These are phyloP conservation scores for Melaleuca alternifolia DNA, from an alignment of 345 rosid genomes.

Conservation along the genomic window DNA sequence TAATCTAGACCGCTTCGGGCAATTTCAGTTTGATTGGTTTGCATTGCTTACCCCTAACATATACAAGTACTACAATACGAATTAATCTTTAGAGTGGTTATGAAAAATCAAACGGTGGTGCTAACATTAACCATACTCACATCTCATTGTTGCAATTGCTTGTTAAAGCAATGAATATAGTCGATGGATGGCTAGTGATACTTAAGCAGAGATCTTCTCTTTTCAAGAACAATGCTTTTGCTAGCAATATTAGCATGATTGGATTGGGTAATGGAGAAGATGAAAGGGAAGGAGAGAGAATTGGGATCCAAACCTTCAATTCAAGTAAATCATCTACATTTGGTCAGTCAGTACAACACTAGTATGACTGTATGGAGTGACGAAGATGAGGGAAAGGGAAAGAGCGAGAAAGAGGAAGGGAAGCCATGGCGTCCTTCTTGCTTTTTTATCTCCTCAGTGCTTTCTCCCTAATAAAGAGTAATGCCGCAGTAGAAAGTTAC, in stretches of 20 bases:
- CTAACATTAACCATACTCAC: background rate
- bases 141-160: background rate
- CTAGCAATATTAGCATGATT: background rate
- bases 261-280: background rate
- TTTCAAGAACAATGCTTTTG: background rate
- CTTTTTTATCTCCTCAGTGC: background rate
- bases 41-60: no score
- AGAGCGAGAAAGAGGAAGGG: no score
- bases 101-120: fast-evolving
- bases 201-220: fast-evolving
- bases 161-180: background rate
- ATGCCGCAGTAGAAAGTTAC: fast-evolving
- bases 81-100: fast-evolving
- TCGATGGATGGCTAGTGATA: fast-evolving
- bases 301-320: background rate
- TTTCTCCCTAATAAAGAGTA: background rate
- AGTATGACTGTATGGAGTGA: fast-evolving
- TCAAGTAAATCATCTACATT: background rate
- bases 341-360: fast-evolving
- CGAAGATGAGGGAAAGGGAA: background rate
- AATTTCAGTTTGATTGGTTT: no score
- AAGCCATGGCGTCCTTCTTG: no score
- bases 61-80: fast-evolving
- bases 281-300: no score
- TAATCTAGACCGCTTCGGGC: no score